A percentile compares a stretch with the other conserved stretches of the same genome.
These are phyloP conservation scores for Mucor racemosus DNA, from an alignment of 371 early-diverging fungal species.

Conservation along the genomic window DNA sequence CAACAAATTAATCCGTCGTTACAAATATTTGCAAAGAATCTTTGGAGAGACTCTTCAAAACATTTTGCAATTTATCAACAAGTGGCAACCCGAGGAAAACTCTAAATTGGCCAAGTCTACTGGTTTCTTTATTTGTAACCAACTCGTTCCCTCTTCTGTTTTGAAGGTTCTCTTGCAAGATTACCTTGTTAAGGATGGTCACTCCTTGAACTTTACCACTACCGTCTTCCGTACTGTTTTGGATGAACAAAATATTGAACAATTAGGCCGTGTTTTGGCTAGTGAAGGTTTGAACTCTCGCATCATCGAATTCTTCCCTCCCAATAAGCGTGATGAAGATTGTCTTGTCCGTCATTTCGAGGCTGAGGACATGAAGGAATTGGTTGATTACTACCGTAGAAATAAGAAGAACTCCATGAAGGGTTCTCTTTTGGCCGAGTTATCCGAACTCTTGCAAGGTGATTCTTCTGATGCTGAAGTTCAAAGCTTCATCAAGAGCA, in stretches of 20 bases:
- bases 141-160: slow-evolving; percentile 69
- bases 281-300: slow-evolving; percentile 74
- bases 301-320: slow-evolving; percentile 90
- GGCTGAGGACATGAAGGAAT: slow-evolving; percentile 85
- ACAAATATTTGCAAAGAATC: slow-evolving; percentile 88
- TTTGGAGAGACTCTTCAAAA: slow-evolving; percentile 87
- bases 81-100: slow-evolving; percentile 77
- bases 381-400: slow-evolving; percentile 81
- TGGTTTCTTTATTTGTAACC: slow-evolving; percentile 74
- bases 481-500: slow-evolving; percentile 64
- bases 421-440: slow-evolving; percentile 61
- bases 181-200: slow-evolving; percentile 91
- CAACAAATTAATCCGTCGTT: slow-evolving; percentile 86
- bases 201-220: slow-evolving; percentile 81
- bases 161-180: slow-evolving; percentile 85
- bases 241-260: slow-evolving; percentile 75
- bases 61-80: slow-evolving; percentile 87
- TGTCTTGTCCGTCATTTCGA: slow-evolving; percentile 90
- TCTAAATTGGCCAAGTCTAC: slow-evolving; percentile 81
- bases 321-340: slow-evolving; percentile 87
- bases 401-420: slow-evolving; percentile 72
- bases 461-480: slow-evolving; percentile 64
- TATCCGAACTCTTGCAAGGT: slow-evolving; percentile 66
- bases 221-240: slow-evolving; percentile 82
- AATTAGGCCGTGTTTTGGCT: slow-evolving; percentile 71